Base-by-base conservation (phyloP, 345 rosid species). In the Eucalyptus camaldulensis region DNA sequence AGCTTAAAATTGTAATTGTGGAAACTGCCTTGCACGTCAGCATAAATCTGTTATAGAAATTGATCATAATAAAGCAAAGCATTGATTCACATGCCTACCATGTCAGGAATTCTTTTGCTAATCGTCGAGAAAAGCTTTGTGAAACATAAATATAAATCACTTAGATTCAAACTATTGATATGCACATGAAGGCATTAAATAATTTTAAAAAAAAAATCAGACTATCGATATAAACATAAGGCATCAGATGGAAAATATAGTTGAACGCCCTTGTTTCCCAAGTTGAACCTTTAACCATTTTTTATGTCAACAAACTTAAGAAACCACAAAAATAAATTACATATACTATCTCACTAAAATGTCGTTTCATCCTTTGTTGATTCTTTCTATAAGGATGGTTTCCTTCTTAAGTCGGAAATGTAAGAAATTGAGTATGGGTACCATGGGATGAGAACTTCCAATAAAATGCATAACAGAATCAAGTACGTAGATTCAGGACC, bases 101-200 rank as follows among this genome's bases (percentile, higher is more conserved):
- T 45, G 94, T 90, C 67, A 98, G 99, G 92, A 95, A 97, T 91
- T 94, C 99, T 88, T 94, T 93, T 21, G 98, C 97, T 88, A 97
- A 89, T 90, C 99, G 93, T 72, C 96, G 93, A 86, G 98, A 95
- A 94, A 96, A 97, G 89, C 96, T 94, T 87, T 98, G 98, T 97
- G 92, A 56, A 54, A 88, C 80, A 62, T 29, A 67, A 54, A 62
- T 88, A 56, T 51, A 51, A 85, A 50, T 7, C 62, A 67, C 13
- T 65, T 40, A 69, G 24, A 56, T 22, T 49, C 49, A 50, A 51
- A 54, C 58, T n/a, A 27, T 37, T 33, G 37, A 25, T 17, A 49
- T 89, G 54, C 43, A 49, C 51, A 51, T 29, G 54, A 65, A 86
- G 16, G 62, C 60, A 25, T 33, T 58, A 24, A 89, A 13, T 89